Base-by-base conservation (phyloP, 352 stramenopile genomes). In the Phytophthora crassamura region DNA sequence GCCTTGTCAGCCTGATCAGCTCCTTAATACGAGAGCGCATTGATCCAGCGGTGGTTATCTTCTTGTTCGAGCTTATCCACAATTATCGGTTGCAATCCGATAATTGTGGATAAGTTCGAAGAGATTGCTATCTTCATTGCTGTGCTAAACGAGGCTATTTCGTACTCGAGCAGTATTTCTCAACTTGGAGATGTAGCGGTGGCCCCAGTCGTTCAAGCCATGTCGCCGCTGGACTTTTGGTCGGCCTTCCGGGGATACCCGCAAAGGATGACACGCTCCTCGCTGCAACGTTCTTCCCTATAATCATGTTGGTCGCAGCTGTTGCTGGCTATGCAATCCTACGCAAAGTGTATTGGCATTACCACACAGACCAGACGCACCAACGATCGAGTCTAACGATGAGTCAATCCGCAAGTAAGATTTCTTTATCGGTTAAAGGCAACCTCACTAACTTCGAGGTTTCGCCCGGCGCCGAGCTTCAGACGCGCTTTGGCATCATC, bases 371-470 rank as follows among this genome's bases (percentile, higher is more conserved):
- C 11, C 53, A 22, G 20, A 28, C 38, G n/a, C 43, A 43, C 7
- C 51, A 33, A 6, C 41, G 15, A 32, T 61, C 42, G 10, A 46
- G 35, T n/a, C 25, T 51, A 51, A 67, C 10, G 8, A 39, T 3
- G 2, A 38, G 22, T 5, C 53, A 50, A 16, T 64, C 61, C 5
- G 10, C 5, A n/a, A 62, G 51, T 34, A 56, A 67, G 14, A 51
- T 20, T 28, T 35, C 45, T 5, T 4, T 67, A 6, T 35, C 49
- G 14, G 51, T 61, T 7, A 54, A 61, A 49, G 22, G 42, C 12
- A 61, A 55, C 1, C 42, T 71, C 14, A 75, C 67, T 4, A 71
- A 67, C n/a, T 75, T 75, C 5, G 67, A 75, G 43, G 59, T 75
- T 8, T 63, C 67, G 14, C 71, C 67, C 0, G 67, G 67, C 20